phyloP scores from a whole-genome alignment of 495 filamentous ascomycete genomes.

The Neurospora sp. region DNA sequence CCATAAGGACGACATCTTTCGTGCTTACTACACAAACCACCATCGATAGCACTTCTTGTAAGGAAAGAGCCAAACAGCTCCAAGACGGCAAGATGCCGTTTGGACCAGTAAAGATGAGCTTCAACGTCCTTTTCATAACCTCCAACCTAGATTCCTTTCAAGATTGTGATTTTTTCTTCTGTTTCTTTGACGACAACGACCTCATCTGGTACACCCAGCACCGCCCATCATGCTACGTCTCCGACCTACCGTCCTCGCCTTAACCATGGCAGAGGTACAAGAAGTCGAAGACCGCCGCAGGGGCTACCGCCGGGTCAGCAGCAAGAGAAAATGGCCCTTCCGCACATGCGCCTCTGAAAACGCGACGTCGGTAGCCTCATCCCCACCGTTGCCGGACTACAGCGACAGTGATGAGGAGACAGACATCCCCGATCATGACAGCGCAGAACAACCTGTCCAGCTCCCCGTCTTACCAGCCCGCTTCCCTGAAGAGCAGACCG shows the following conservation, averaged over 20 bases:
- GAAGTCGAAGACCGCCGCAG: constrained; percentile 33
- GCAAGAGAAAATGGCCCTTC: background rate
- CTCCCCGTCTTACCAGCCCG: background rate
- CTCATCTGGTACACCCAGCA: background rate
- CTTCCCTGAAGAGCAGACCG: background rate
- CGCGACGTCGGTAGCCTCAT: background rate
- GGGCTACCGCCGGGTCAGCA: background rate
- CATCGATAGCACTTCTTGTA: background rate
- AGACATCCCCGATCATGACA: background rate
- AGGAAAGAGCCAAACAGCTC: background rate
- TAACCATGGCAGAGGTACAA: constrained; percentile 45
- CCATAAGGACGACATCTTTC: too few species aligned
- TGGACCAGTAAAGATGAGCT: background rate
- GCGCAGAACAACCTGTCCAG: background rate
- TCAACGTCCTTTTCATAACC: background rate
- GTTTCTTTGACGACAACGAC: background rate
- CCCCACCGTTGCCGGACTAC: background rate
- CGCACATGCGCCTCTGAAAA: background rate
- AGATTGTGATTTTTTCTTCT: too few species aligned
- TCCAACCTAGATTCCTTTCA: background rate
- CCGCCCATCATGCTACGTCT: constrained; percentile 44
- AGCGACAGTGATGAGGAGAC: background rate
- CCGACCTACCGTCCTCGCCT: constrained; percentile 39
- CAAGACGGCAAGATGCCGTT: background rate
- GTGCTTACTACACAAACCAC: background rate